Evolutionary conservation across 352 stramenopile species (phyloP), one percentile per base, ranked within the genome.

Genomic region (Globisporangium ultimum): DNA sequence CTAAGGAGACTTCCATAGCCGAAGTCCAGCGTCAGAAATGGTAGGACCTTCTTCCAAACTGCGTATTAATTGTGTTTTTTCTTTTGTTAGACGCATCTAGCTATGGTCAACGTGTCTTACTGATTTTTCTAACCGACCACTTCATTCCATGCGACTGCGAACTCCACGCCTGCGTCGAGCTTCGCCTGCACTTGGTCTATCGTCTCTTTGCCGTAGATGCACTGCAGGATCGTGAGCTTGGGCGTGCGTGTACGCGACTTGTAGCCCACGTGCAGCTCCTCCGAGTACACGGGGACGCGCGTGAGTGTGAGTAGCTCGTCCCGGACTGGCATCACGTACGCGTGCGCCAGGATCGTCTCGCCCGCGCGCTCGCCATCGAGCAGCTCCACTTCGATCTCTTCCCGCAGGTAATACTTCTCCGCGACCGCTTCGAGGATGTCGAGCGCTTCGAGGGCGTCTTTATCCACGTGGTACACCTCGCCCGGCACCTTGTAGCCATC

Each of bases 381-480:
- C 53, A 85, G 53, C 61, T 67, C 70, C 48, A 91, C 76, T 9
- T 70, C 70, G 42, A 91, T 80, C 55, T 78, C 60, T 45, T 91
- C 80, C 20, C 82, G 76, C 59, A 76, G 45, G 49, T 95, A 91
- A 38, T 84, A 89, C 14, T 74, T 71, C 41, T 84, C 71, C 28
- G 78, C 76, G 6, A 93, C 80, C 48, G 73, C 76, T 64, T 95
- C 85, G 49, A 95, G 72, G 20, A 93, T 76, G 34, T 95, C 85
- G 32, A 92, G 71, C 28, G 73, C 80, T 22, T 70, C 62, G 21
- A 94, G 47, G 12, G 66, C 70, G 42, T 85, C 76, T 3, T 61
- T 52, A 48, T 92, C 84, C 1, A 92, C 72, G 45, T 63, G 70
- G 57, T 72, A 93, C 50, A 92, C 53, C 56, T 94, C 83, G 1